Percentiles rank a stretch among this genome's conserved stretches.
These are phyloP conservation scores for Venturia asperata DNA, from an alignment of 2,329 filamentous ascomycete genomes.

Conservation along the genomic window DNA sequence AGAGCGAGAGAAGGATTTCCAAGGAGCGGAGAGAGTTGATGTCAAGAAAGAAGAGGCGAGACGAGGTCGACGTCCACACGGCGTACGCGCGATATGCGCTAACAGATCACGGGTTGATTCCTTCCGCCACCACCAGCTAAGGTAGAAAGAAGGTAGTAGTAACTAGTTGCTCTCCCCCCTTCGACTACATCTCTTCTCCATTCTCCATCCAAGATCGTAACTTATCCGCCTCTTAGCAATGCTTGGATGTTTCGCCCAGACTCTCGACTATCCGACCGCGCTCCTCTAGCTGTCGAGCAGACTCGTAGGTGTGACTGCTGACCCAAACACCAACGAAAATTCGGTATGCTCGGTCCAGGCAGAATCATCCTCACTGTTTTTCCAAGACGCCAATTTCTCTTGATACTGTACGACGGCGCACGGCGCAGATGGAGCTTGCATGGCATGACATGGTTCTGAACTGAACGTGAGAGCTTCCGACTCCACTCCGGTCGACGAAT, in stretches of 20 bases:
- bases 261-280: not conserved
- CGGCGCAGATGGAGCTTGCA: not conserved
- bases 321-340: no score
- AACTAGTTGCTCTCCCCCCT: not conserved
- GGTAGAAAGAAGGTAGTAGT: no score
- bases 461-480: not conserved
- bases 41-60: not conserved
- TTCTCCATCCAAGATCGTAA: not conserved
- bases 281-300: not conserved
- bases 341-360: no score
- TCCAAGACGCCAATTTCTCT: not conserved
- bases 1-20: not conserved
- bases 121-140: not conserved
- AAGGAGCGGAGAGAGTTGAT: not conserved
- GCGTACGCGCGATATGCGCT: not conserved
- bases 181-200: not conserved
- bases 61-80: not conserved
- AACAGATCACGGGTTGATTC: not conserved
- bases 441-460: not conserved
- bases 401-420: not conserved
- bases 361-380: not conserved
- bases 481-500: not conserved
- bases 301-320: not conserved
- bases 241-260: constrained; percentile 6
- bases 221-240: not conserved